Base-by-base conservation (phyloP, 163 green algal genomes). In the Scenedesmus sp. region DNA sequence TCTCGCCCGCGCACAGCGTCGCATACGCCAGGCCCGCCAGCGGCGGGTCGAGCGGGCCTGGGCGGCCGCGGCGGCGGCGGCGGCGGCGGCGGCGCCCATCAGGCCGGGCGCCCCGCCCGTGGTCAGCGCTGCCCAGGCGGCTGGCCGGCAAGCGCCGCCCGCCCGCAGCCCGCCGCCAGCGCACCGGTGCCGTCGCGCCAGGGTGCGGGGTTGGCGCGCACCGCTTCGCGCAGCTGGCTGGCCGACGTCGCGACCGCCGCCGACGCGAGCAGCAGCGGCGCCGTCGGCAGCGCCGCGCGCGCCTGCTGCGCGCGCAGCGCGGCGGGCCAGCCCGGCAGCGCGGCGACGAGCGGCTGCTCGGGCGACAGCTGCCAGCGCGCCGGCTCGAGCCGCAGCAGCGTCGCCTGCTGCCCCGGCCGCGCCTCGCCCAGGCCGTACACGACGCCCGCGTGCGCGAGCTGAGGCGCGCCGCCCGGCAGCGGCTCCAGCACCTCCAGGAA, bases 161-260 rank as follows among this genome's bases (percentile, higher is more conserved):
- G n/a, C n/a, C n/a, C n/a, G n/a, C n/a, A n/a, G n/a, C n/a, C n/a
- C n/a, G n/a, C n/a, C 39, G 10, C 7, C 39, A 47, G 22, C 69
- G 20, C 67, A 85, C 84, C 86, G 79, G 80, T 82, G 13, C 86
- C 84, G 51, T 83, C 78, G 39, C 77, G 76, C 86, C 86, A 91
- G 3, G 65, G 15, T 0, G 62, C 45, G 6, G 84, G 78, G 29
- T 85, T 31, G 7, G 5, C 6, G 31, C 33, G 31, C 24, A 87
- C 84, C 11, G 50, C 45, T 0, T 44, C 56, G 28, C 80, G 60
- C 74, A 91, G 77, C 31, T 84, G 50, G 29, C 36, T 50, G 39
- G 80, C 57, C 2, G 47, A 72, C 0, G 50, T 58, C 24, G 85
- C 57, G 34, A 50, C 33, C 22, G 36, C 24, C 44, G 34, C 67